phyloP scores from a whole-genome alignment of 1,139 yeast genomes.

The Kluyveromyces marxianus region DNA sequence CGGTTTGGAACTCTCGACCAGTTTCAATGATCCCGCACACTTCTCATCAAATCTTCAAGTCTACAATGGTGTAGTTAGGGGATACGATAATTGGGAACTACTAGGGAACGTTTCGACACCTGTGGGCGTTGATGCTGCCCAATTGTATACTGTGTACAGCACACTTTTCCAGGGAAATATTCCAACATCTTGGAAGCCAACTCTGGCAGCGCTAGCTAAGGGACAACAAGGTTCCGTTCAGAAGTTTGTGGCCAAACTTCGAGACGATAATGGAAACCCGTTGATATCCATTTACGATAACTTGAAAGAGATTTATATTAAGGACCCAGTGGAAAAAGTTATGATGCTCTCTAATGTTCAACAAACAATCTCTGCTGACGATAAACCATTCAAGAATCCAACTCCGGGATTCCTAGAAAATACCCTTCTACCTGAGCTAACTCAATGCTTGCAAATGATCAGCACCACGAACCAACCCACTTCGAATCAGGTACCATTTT shows the following conservation, averaged over 20 bases:
- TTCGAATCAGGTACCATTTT: conserved; percentile 30
- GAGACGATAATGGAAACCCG: conserved; percentile 15
- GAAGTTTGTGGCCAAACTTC: conserved; percentile 13
- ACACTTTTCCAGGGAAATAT: conserved; percentile 39
- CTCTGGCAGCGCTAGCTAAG: conserved; percentile 11
- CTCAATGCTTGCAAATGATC: conserved; percentile 32
- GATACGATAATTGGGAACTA: conserved; percentile 20
- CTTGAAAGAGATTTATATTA: conserved; percentile 26
- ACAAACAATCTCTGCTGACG: conserved; percentile 16
- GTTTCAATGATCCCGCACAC: conserved; percentile 37
- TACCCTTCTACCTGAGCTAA: conserved; percentile 62
- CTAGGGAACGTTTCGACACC: conserved; percentile 38
- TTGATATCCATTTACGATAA: conserved; percentile 20
- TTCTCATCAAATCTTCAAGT: conserved; percentile 8
- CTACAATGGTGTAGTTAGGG: conserved; percentile 3
- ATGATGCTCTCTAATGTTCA: conserved; percentile 22
- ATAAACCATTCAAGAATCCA: conserved; percentile 13
- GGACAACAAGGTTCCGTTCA: conserved; percentile 15
- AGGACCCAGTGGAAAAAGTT: conserved; percentile 21
- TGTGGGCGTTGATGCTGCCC: conserved; percentile 53
- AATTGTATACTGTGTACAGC: conserved; percentile 51
- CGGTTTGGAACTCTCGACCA: conserved; percentile 70
- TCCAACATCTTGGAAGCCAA: conserved; percentile 18
- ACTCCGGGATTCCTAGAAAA: conserved; percentile 55
- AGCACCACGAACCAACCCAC: conserved; percentile 15